A percentile compares a stretch with the other conserved stretches of the same genome.
Evolutionary conservation across 176 grass and related monocot species (phyloP).

Genomic region (Cenchrus americanus): DNA sequence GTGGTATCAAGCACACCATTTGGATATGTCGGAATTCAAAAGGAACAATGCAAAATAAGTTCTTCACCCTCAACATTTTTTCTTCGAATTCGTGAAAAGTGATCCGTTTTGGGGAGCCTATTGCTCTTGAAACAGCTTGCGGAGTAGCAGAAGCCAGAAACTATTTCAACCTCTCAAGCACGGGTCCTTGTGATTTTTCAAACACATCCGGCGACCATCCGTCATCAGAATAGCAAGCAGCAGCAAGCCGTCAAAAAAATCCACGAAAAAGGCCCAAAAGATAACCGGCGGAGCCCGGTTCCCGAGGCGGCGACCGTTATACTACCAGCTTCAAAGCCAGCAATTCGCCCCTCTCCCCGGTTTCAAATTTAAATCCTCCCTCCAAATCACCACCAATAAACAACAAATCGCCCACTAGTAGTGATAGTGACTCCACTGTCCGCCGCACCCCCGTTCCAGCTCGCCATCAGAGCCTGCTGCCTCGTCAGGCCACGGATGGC

Average conservation of each 20-base stretch:
- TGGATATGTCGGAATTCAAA: background rate
- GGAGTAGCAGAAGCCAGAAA: no score
- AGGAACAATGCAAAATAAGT: no score
- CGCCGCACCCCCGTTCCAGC: background rate
- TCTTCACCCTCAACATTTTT: no score
- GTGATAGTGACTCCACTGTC: no score
- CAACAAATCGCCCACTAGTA: background rate
- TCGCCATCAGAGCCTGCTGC: background rate
- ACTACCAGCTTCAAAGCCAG: background rate
- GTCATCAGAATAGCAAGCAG: background rate
- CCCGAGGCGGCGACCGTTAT: slow-evolving; percentile 54
- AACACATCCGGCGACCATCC: no score
- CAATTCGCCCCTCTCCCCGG: background rate
- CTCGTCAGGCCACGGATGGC: slow-evolving; percentile 5
- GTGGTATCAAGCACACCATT: background rate
- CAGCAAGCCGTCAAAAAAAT: slow-evolving; percentile 10
- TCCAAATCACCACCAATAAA: slow-evolving; percentile 41
- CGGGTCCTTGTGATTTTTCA: no score
- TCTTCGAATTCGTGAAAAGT: no score
- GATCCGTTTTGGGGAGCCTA: no score
- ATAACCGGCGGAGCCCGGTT: background rate
- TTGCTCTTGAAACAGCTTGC: no score
- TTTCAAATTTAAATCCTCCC: slow-evolving; percentile 83
- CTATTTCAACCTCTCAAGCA: no score
- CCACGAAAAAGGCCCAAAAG: slow-evolving; percentile 7